A percentile compares a stretch with the other conserved stretches of the same genome.
These are phyloP conservation scores for Citrus mangshanensis DNA, from an alignment of 345 rosid species.

Conservation along the genomic window DNA sequence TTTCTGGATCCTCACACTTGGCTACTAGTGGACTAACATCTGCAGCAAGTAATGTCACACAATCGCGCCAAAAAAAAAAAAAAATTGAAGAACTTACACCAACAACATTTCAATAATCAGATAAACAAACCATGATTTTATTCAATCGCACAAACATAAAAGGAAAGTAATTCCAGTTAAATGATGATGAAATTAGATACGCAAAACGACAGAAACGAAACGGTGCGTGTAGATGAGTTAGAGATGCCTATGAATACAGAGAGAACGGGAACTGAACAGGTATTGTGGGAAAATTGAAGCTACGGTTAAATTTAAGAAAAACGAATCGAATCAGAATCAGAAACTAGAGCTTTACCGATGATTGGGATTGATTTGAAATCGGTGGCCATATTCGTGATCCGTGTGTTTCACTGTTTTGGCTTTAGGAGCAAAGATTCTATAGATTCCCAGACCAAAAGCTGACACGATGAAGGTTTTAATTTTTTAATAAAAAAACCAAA, in stretches of 20 bases:
- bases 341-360: constrained; percentile 35
- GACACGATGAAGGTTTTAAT: too few relatives aligned
- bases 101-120: not conserved
- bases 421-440: too few relatives aligned
- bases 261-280: not conserved
- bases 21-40: constrained; percentile 59
- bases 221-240: not conserved
- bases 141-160: not conserved
- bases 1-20: constrained; percentile 59
- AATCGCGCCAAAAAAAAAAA: too few relatives aligned
- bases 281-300: not conserved
- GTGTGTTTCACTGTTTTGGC: not conserved
- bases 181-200: too few relatives aligned
- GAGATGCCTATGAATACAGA: not conserved
- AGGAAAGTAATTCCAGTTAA: not conserved
- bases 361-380: constrained; percentile 63
- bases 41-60: constrained; percentile 16
- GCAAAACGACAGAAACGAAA: not conserved
- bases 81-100: not conserved
- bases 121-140: not conserved
- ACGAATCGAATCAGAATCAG: not conserved
- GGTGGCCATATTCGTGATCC: constrained; percentile 32
- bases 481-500: too few relatives aligned
- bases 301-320: not conserved
- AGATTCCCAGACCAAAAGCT: too few relatives aligned